Base-by-base conservation (phyloP, 306 rosid genomes). In the Cucurbita moschata region DNA sequence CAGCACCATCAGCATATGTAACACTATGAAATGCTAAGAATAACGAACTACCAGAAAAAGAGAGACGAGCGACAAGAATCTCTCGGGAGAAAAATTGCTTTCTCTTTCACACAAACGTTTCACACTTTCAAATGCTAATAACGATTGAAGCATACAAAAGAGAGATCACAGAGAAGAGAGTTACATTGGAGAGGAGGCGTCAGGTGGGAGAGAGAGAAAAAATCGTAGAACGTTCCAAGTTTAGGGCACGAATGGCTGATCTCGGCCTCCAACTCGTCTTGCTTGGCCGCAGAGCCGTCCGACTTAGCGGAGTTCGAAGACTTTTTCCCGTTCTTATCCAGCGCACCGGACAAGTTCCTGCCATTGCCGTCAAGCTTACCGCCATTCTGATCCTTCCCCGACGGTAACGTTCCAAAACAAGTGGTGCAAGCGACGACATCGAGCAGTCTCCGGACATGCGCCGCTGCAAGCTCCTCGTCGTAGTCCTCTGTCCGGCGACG, bases 381-480 rank as follows among this genome's bases (percentile, higher is more conserved):
- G 42, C 60, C 52, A 47, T 38, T 53, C 70, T 76, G 87, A 7
- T 84, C 87, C 74, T 85, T 87, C 49, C 71, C 46, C 75, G 76
- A 61, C 16, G 86, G 26, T 56, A 90, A 79, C 14, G 87, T 82
- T 37, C 95, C 98, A 66, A 86, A 94, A 87, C 85, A 85, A 30
- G 92, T 86, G 77, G 97, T 94, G 84, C 96, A 88, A 23, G 98
- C 90, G 0, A 94, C 88, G 77, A 94, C 85, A 79, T 94, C 98
- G 63, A 94, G 86, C 39, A 86, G 76, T 39, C 97, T 84, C 39
- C 97, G 85, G 62, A 94, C 87, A 84, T 94, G 97, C 75, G 85
- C 86, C 82, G 87, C 84, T 6, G 96, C 95, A 39, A 83, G 84
- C 37, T 79, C 87, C 54, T 83, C 88, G 75, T 90, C 88, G 78